Evolutionary conservation across 179 eudicot genomes (phyloP), one percentile per base, ranked within the genome.

Genomic region (Gypsophila paniculata): DNA sequence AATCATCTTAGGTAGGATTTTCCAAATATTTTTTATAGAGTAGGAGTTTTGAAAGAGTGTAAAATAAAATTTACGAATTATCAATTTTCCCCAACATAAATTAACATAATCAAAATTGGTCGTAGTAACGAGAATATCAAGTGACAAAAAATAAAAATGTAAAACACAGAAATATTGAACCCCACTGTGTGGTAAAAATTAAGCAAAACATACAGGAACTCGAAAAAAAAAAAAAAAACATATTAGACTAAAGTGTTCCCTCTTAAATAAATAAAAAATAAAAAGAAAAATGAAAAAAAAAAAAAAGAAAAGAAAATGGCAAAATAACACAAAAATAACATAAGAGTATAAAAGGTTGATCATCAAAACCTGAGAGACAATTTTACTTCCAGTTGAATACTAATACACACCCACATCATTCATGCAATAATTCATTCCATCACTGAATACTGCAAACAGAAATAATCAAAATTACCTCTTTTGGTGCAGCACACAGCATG

Each of bases 401-500:
- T 42, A 14, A 19, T 22, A 34, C 57, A 34, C 57, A 13, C n/a
- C 32, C 68, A 19, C 19, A 72, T 38, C 52, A 52, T 9, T 38
- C 34, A 71, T 34, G 55, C 55, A 48, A 51, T 21, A n/a, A 63
- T 25, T 23, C 11, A 17, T 39, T 71, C 52, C 34, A 58, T 2
- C 58, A 71, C 11, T 10, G 17, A 48, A n/a, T 44, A 11, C 29
- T 13, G 12, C 61, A 72, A 29, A 39, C 26, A 54, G 17, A 15
- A 11, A 66, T 26, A 39, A 42, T 65, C 11, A 65, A 39, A 42
- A 73, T 68, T 88, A 93, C 98, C 98, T 93, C 87, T 65, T 79
- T 77, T 65, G 97, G 96, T 57, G 98, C 97, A 77, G 98, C 89
- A 82, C 98, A 93, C 72, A 93, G 91, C 98, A 93, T 86, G 68